phyloP scores from a whole-genome alignment of 2,329 filamentous ascomycete species.

The Colletotrichum sp. region DNA sequence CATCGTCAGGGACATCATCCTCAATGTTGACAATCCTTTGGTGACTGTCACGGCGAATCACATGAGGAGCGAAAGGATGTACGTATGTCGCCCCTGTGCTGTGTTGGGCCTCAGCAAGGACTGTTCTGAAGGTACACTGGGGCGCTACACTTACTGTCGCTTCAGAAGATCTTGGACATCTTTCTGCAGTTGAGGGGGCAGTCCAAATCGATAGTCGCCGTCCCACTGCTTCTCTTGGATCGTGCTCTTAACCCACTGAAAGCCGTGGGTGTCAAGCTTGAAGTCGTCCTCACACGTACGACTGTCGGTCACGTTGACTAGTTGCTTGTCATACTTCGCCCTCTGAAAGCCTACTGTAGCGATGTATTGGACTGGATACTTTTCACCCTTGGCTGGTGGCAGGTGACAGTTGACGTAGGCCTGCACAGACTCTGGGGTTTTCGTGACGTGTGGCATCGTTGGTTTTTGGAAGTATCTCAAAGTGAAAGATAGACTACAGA shows the following conservation, averaged over 20 bases:
- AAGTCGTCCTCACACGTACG: constrained; percentile 57
- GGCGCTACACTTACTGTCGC: neutral
- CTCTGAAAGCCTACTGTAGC: neutral
- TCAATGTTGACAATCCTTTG: neutral
- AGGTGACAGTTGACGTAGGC: neutral
- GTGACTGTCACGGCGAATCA: neutral
- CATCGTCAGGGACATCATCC: neutral
- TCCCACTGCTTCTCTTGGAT: constrained; percentile 52
- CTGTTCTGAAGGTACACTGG: accelerated
- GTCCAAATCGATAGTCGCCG: neutral
- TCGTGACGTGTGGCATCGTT: neutral
- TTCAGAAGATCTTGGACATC: neutral
- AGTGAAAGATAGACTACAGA: neutral
- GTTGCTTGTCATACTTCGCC: neutral
- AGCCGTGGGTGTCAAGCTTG: constrained; percentile 53
- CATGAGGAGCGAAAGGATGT: neutral
- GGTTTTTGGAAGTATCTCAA: neutral
- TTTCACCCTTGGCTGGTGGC: neutral
- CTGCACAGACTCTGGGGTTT: neutral
- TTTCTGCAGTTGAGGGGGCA: neutral
- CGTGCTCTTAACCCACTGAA: constrained; percentile 61
- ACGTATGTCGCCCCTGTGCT: neutral
- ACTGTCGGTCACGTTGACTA: neutral
- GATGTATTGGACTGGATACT: neutral
- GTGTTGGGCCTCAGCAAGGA: neutral